Conservation (phyloP, 495 filamentous ascomycete species). For the Aeminium ludgeri region DNA sequence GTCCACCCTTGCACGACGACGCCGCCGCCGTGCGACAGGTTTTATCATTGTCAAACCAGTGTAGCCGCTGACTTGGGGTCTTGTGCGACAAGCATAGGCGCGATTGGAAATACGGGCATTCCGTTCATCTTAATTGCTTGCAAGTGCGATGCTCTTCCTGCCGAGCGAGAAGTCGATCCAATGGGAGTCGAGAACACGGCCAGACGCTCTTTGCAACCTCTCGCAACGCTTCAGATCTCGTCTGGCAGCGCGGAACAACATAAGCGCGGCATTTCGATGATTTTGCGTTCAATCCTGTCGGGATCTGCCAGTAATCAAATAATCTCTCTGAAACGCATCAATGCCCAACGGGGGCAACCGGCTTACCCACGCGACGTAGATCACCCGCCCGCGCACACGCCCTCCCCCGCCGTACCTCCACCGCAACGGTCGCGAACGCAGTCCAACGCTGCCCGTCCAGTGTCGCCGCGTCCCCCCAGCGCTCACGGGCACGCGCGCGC, state of each 20-base stretch:
- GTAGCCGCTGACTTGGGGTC: not conserved
- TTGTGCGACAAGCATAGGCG: slow-evolving; percentile 8
- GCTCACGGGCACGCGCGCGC: slow-evolving; percentile 22
- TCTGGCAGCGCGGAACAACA: slow-evolving; percentile 52
- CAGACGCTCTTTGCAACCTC: slow-evolving; percentile 36
- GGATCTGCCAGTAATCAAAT: slow-evolving; percentile 13
- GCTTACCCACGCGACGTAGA: slow-evolving; percentile 1
- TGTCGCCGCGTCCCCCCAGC: slow-evolving; percentile 17
- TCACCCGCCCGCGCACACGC: not conserved
- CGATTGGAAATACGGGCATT: slow-evolving; percentile 10
- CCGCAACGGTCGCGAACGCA: slow-evolving; percentile 17
- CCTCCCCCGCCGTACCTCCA: not conserved
- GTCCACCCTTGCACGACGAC: not conserved
- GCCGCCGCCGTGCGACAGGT: not conserved
- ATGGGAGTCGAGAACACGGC: slow-evolving; percentile 38
- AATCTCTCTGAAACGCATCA: too few relatives aligned
- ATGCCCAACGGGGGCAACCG: not conserved
- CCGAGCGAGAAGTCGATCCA: slow-evolving; percentile 34
- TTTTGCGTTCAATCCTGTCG: slow-evolving; percentile 51
- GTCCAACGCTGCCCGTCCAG: slow-evolving; percentile 22
- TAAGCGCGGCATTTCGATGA: slow-evolving; percentile 59
- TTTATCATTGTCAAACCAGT: not conserved
- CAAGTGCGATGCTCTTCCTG: slow-evolving; percentile 14
- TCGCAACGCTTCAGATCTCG: slow-evolving; percentile 59
- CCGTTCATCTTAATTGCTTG: slow-evolving; percentile 15